A percentile compares a stretch with the other conserved stretches of the same genome.
Conservation (phyloP, 1,284 basidiomycete species). For the Mycena citricolor region DNA sequence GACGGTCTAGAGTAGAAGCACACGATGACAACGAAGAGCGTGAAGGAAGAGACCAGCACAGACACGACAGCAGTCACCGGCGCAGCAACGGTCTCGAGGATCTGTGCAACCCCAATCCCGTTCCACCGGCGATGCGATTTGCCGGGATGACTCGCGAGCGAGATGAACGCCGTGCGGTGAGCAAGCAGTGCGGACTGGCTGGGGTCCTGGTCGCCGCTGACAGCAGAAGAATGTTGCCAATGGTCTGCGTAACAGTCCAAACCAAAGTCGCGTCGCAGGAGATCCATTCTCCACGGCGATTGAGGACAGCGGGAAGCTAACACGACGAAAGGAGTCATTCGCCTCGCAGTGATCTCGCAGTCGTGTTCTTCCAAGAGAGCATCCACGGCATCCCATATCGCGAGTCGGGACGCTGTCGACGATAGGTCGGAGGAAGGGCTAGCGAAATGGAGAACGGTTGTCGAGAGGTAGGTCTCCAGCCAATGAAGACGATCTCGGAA, state of each 20-base stretch:
- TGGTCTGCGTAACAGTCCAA: too few relatives aligned
- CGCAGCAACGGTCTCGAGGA: conserved; percentile 19
- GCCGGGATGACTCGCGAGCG: conserved; percentile 9
- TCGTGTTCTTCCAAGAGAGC: conserved; percentile 35
- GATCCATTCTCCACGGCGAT: too few relatives aligned
- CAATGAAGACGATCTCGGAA: conserved; percentile 37
- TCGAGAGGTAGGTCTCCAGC: conserved; percentile 37
- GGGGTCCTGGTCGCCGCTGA: too few relatives aligned
- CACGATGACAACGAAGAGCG: conserved; percentile 36
- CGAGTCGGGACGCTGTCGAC: conserved; percentile 17
- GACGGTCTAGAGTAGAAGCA: conserved; percentile 41
- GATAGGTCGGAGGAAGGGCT: conserved; percentile 1
- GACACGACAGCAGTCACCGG: conserved; percentile 30
- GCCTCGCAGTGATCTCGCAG: conserved; percentile 31
- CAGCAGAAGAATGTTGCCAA: too few relatives aligned
- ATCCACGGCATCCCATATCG: conserved; percentile 39
- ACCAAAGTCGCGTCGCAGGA: too few relatives aligned
- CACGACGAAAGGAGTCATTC: too few relatives aligned
- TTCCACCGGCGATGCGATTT: conserved; percentile 5
- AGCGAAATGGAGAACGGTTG: conserved; percentile 29
- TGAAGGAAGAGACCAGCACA: conserved; percentile 37
- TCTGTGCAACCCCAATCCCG: conserved; percentile 11
- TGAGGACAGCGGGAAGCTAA: too few relatives aligned
- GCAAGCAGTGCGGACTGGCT: too few relatives aligned
- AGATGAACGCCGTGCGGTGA: too few relatives aligned